Evolutionary conservation across 441 rosid genomes (phyloP).

Genomic region (Mallotus repandus): DNA sequence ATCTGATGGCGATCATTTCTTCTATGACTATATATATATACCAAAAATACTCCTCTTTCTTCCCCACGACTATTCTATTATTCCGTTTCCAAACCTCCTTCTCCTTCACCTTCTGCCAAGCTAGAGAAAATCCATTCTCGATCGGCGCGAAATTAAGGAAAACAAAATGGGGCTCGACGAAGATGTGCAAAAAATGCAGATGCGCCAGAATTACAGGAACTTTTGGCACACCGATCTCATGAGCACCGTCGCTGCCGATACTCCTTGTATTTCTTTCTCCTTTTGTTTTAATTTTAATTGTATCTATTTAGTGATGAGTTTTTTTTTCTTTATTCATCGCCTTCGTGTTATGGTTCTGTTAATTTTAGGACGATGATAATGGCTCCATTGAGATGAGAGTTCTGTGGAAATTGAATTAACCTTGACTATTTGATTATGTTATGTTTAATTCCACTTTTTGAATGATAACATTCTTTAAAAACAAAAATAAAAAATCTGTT

Average conservation of each 20-base stretch:
- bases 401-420: no score
- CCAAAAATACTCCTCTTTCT: no score
- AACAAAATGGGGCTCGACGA: constrained; percentile 25
- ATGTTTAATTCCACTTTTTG: not conserved
- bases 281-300: not conserved
- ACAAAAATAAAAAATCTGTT: not conserved
- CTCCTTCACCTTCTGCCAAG: no score
- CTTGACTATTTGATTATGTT: not conserved
- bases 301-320: not conserved
- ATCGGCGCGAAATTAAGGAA: no score
- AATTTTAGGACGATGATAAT: no score
- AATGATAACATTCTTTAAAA: no score
- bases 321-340: no score
- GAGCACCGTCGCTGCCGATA: constrained; percentile 31
- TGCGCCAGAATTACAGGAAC: constrained; percentile 41
- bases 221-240: constrained; percentile 51
- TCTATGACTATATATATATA: not conserved
- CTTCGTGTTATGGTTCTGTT: no score
- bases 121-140: no score
- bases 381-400: no score
- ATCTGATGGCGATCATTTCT: not conserved
- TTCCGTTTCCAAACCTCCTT: not conserved
- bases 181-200: constrained; percentile 31
- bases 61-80: no score
- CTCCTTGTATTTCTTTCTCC: constrained; percentile 33